Conservation (phyloP, 345 rosid genomes). For the Balakata baccata region DNA sequence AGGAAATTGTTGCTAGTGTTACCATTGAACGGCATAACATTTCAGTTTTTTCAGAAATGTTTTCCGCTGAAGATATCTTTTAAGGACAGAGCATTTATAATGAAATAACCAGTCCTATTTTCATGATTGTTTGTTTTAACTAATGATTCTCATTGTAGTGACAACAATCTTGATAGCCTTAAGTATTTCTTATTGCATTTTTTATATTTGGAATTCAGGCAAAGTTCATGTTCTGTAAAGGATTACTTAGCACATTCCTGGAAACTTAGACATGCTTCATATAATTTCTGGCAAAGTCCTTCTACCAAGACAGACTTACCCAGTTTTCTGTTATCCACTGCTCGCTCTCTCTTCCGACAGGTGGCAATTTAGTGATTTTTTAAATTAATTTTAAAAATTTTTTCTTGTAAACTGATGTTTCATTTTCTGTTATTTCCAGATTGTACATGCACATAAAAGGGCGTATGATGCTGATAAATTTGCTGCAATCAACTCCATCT, state of each 20-base stretch:
- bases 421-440: constrained; percentile 43
- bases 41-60: neutral
- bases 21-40: neutral
- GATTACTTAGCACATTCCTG: constrained; percentile 46
- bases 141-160: neutral
- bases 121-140: neutral
- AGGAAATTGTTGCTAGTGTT: neutral
- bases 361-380: constrained; percentile 38
- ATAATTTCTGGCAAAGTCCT: constrained; percentile 52
- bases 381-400: neutral
- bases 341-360: constrained; percentile 64
- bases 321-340: constrained; percentile 49
- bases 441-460: constrained; percentile 60
- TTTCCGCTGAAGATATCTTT: neutral
- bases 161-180: neutral
- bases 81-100: neutral
- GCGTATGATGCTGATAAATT: constrained; percentile 58
- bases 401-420: constrained; percentile 1
- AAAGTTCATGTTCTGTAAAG: constrained; percentile 40
- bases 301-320: constrained; percentile 29
- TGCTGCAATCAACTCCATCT: constrained; percentile 48
- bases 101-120: neutral
- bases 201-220: constrained; percentile 37
- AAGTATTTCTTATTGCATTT: neutral
- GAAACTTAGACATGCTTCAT: constrained; percentile 57